Evolutionary conservation across 2,329 filamentous ascomycete genomes (phyloP).

Genomic region (Chrysoporthe cubensis): DNA sequence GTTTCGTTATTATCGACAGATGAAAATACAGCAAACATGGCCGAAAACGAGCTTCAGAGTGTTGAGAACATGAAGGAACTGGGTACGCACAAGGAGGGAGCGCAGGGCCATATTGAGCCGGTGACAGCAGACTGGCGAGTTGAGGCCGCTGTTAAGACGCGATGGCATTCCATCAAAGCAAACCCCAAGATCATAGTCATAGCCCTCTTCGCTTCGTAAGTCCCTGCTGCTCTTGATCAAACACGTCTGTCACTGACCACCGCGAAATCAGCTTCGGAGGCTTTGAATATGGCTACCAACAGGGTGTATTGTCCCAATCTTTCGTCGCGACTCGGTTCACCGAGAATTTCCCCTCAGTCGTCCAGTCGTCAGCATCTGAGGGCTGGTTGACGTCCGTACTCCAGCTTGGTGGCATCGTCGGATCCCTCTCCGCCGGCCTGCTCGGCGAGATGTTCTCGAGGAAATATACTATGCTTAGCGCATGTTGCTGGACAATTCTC

Average conservation of each 20-base stretch:
- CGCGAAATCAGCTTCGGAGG: slow-evolving; percentile 48
- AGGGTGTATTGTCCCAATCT: slow-evolving; percentile 58
- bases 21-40: not conserved
- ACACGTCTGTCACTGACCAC: not conserved
- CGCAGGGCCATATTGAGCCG: slow-evolving; percentile 1
- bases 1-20: too few relatives aligned
- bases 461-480: slow-evolving; percentile 57
- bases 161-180: slow-evolving; percentile 19
- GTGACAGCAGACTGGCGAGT: slow-evolving; percentile 19
- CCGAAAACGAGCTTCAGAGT: not conserved
- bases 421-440: slow-evolving; percentile 51
- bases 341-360: slow-evolving; percentile 52
- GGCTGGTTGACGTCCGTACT: slow-evolving; percentile 58
- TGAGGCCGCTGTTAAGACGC: slow-evolving; percentile 21
- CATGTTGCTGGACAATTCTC: slow-evolving; percentile 50
- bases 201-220: slow-evolving; percentile 26
- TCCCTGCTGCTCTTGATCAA: not conserved
- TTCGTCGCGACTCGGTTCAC: slow-evolving; percentile 57
- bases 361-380: slow-evolving; percentile 49
- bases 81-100: not conserved
- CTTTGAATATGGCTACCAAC: slow-evolving; percentile 58
- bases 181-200: slow-evolving; percentile 28
- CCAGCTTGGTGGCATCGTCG: slow-evolving; percentile 54
- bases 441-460: slow-evolving; percentile 53
- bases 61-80: not conserved